A percentile compares a stretch with the other conserved stretches of the same genome.
Evolutionary conservation across 2,329 filamentous ascomycete species (phyloP).

Genomic region (Diplodia scrobiculata): DNA sequence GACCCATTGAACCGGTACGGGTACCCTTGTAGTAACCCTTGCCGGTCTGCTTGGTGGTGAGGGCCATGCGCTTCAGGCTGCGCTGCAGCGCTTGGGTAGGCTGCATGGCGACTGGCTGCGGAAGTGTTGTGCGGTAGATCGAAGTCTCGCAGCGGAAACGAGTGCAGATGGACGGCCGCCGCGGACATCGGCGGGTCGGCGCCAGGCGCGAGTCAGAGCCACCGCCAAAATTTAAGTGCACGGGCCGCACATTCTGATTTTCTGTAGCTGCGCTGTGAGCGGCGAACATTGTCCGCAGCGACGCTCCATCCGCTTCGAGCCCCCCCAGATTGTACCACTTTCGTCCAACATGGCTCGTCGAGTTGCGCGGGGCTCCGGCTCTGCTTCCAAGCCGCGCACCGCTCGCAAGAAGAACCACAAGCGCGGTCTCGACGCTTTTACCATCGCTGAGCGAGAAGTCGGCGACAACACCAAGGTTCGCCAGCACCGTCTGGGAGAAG

Average conservation of each 20-base stretch:
- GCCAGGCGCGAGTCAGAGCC: neutral
- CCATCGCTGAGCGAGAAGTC: constrained; percentile 63
- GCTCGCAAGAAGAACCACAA: constrained; percentile 52
- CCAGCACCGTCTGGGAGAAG: constrained; percentile 60
- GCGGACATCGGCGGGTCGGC: constrained; percentile 22
- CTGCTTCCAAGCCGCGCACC: constrained; percentile 39
- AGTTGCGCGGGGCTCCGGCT: constrained; percentile 46
- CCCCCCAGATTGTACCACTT: neutral
- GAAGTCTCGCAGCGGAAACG: constrained; percentile 10
- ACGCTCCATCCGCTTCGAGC: neutral
- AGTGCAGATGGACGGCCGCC: neutral
- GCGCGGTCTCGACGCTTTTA: constrained; percentile 62
- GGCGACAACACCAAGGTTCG: constrained; percentile 58
- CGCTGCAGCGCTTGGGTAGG: constrained; percentile 68
- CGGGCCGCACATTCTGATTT: constrained; percentile 22
- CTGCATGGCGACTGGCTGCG: constrained; percentile 56
- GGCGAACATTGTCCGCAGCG: neutral
- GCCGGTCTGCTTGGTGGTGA: constrained; percentile 91
- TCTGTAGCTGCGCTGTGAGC: neutral
- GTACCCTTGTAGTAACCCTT: constrained; percentile 98
- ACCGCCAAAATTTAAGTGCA: constrained; percentile 21
- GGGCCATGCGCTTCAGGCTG: constrained; percentile 70
- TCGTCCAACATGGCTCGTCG: constrained; percentile 49
- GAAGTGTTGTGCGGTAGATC: neutral
- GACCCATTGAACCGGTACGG: constrained; percentile 81